Evolutionary conservation across 768 basidiomycete genomes (phyloP).

Genomic region (Naematelia encephala): DNA sequence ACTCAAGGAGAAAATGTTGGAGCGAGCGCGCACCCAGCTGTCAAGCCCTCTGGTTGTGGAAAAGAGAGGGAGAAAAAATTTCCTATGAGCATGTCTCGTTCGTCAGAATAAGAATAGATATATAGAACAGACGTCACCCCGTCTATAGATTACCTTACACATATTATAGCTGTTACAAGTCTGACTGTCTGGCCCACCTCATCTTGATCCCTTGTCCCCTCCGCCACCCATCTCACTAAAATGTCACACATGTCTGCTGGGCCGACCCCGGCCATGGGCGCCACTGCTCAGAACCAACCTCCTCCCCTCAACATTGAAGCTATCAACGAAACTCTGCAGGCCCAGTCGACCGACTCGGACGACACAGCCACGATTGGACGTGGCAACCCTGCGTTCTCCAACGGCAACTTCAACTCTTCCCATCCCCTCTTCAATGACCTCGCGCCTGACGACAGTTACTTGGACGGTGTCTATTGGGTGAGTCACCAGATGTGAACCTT

Average conservation of each 20-base stretch:
- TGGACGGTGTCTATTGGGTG: slow-evolving; percentile 39
- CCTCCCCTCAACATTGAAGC: neutral
- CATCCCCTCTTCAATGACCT: slow-evolving; percentile 37
- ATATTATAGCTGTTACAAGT: no score
- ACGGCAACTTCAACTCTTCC: slow-evolving; percentile 10
- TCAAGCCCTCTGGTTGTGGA: no score
- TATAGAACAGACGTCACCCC: no score
- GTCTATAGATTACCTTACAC: no score
- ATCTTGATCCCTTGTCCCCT: neutral
- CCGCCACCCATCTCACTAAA: neutral
- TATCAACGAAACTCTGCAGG: slow-evolving; percentile 1
- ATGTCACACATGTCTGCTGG: slow-evolving; percentile 1
- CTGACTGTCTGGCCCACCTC: no score
- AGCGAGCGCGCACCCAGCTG: no score
- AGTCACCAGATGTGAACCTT: slow-evolving; percentile 3
- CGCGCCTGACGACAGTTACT: slow-evolving; percentile 34
- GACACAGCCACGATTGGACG: neutral
- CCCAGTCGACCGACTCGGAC: neutral
- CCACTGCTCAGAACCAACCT: slow-evolving; percentile 1
- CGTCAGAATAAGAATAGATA: no score
- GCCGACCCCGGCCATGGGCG: slow-evolving; percentile 2
- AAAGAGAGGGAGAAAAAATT: no score
- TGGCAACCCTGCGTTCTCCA: neutral
- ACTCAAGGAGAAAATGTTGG: no score
- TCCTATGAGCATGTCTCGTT: no score